Evolutionary conservation across 768 basidiomycete species (phyloP).

Genomic region (Daedaleopsis sinensis): DNA sequence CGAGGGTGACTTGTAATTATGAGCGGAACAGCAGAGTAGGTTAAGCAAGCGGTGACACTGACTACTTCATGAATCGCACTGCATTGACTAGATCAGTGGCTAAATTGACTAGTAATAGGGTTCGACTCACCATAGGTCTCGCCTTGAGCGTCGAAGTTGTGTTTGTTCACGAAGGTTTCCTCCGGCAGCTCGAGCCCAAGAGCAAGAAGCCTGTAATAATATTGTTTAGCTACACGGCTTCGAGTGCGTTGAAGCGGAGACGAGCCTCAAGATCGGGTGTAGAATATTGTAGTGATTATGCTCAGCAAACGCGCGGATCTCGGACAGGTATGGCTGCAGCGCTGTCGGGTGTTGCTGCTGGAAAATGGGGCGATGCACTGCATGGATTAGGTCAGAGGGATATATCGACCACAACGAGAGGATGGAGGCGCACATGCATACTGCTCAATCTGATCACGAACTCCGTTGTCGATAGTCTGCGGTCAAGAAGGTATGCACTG

Average conservation of each 20-base stretch:
- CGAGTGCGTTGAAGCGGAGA: too few species aligned
- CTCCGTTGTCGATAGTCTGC: constrained; percentile 64
- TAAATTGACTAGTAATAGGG: background rate
- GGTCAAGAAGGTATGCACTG: background rate
- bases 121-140: constrained; percentile 35
- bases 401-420: constrained; percentile 19
- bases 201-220: constrained; percentile 35
- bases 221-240: background rate
- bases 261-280: constrained; percentile 47
- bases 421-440: constrained; percentile 54
- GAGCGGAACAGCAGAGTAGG: too few species aligned
- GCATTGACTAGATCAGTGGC: background rate
- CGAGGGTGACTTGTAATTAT: constrained; percentile 31
- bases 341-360: constrained; percentile 51
- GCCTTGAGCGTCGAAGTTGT: constrained; percentile 40
- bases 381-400: constrained; percentile 21
- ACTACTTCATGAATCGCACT: constrained; percentile 30
- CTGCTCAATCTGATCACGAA: constrained; percentile 64
- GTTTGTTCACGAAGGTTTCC: constrained; percentile 44
- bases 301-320: constrained; percentile 51
- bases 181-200: constrained; percentile 48
- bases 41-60: too few species aligned
- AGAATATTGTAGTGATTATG: constrained; percentile 55
- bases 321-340: constrained; percentile 53
- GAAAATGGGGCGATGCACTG: constrained; percentile 50